Conservation (phyloP, 2,329 filamentous ascomycete species). For the Berkeleyomyces rouxiae region DNA sequence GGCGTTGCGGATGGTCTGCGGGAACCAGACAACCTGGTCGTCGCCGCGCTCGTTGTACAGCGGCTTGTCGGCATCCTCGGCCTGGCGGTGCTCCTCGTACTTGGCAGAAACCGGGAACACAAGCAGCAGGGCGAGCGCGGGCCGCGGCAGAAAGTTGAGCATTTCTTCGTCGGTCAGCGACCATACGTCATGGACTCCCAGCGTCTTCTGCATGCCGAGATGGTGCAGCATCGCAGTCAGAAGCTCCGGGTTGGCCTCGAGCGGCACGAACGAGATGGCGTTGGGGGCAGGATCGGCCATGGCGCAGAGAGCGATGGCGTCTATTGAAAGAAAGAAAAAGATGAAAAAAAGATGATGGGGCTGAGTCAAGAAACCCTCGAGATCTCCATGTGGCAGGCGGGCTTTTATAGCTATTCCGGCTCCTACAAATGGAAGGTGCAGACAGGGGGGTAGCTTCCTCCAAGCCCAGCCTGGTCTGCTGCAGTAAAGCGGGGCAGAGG, state of each 20-base stretch:
- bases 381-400: neutral
- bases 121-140: constrained; percentile 73
- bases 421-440: neutral
- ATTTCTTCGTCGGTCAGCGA: constrained; percentile 74
- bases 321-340: neutral
- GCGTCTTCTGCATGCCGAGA: constrained; percentile 62
- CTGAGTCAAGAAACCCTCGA: neutral
- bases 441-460: neutral
- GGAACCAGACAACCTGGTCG: constrained; percentile 76
- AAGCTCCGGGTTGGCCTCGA: constrained; percentile 68
- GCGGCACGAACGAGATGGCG: constrained; percentile 32
- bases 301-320: neutral
- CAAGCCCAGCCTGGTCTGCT: neutral
- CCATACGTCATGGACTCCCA: constrained; percentile 82
- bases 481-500: neutral
- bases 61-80: constrained; percentile 49
- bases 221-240: constrained; percentile 71
- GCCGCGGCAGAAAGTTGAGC: constrained; percentile 73
- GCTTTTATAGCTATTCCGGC: neutral
- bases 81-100: constrained; percentile 60
- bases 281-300: constrained; percentile 4
- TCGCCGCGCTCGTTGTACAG: constrained; percentile 54
- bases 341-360: neutral
- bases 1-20: constrained; percentile 84
- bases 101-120: constrained; percentile 71